These are phyloP conservation scores for Alternaria panax DNA, from an alignment of 2,329 filamentous ascomycete genomes.

Conservation along the genomic window DNA sequence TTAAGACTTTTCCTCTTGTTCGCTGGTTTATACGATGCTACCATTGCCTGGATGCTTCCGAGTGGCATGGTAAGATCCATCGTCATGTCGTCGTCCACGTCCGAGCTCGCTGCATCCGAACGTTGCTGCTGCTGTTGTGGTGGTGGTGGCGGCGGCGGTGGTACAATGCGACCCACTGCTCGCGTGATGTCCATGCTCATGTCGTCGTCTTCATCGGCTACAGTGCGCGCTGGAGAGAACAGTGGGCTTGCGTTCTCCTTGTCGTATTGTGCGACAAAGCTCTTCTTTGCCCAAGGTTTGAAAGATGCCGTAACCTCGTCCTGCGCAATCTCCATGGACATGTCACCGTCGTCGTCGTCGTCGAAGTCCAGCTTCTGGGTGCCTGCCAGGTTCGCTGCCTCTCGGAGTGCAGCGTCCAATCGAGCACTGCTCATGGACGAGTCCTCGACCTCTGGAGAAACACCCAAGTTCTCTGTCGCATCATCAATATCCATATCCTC, in stretches of 20 bases:
- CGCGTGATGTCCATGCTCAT: slow-evolving; percentile 95
- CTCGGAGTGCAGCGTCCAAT: slow-evolving; percentile 77
- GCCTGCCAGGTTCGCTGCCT: slow-evolving; percentile 77
- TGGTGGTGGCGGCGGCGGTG: slow-evolving; percentile 55
- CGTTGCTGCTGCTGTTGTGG: slow-evolving; percentile 32
- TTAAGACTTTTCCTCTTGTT: slow-evolving; percentile 52
- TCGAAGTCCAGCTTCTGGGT: slow-evolving; percentile 69
- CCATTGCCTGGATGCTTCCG: slow-evolving; percentile 56
- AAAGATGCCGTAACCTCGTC: slow-evolving; percentile 80
- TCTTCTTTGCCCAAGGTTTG: slow-evolving; percentile 73
- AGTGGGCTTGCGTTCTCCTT: slow-evolving; percentile 59
- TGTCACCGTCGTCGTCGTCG: slow-evolving; percentile 59
- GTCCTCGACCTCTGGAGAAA: slow-evolving; percentile 64
- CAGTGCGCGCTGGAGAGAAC: slow-evolving; percentile 56
- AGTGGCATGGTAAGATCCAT: slow-evolving; percentile 66
- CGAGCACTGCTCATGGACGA: slow-evolving; percentile 73
- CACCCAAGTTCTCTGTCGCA: slow-evolving; percentile 67
- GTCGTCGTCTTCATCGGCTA: slow-evolving; percentile 61
- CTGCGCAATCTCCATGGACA: slow-evolving; percentile 62
- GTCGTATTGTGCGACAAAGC: slow-evolving; percentile 49
- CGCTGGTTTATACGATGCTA: slow-evolving; percentile 31
- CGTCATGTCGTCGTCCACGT: slow-evolving; percentile 56
- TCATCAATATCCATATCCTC: slow-evolving; percentile 68
- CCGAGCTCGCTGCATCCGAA: slow-evolving; percentile 44
- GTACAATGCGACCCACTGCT: slow-evolving; percentile 79